Evolutionary conservation across 176 grass and related monocot species (phyloP).

Genomic region (Oryza nivara): DNA sequence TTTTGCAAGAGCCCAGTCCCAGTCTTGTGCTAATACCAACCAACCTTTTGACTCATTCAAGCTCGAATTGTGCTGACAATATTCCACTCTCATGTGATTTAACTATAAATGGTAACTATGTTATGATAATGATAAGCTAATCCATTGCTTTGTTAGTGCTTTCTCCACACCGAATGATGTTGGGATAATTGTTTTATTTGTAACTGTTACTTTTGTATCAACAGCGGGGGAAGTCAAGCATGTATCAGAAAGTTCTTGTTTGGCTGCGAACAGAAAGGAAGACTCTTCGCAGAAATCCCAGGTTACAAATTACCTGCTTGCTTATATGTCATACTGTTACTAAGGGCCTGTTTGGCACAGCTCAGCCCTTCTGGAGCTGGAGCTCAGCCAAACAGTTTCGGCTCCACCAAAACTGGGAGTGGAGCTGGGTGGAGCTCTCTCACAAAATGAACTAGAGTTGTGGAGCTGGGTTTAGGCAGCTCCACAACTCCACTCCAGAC

Average conservation of each 20-base stretch:
- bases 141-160: neutral
- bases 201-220: slow-evolving; percentile 27
- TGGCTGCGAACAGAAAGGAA: slow-evolving; percentile 38
- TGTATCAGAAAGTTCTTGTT: slow-evolving; percentile 43
- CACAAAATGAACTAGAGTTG: too few species aligned
- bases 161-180: neutral
- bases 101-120: slow-evolving; percentile 41
- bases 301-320: slow-evolving; percentile 29
- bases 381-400: too few species aligned
- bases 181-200: slow-evolving; percentile 7
- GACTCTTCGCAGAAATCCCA: slow-evolving; percentile 40
- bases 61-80: slow-evolving; percentile 34
- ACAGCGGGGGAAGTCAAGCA: slow-evolving; percentile 16
- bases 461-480: too few species aligned
- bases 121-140: slow-evolving; percentile 30
- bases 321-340: neutral
- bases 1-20: slow-evolving; percentile 46
- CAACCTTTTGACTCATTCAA: slow-evolving; percentile 45
- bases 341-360: too few species aligned
- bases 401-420: too few species aligned
- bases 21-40: slow-evolving; percentile 53
- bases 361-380: too few species aligned
- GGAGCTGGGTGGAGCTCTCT: too few species aligned
- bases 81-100: slow-evolving; percentile 26
- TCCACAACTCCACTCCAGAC: too few species aligned